These are phyloP conservation scores for Saccharomycopsis hybrid DNA, from an alignment of 1,139 yeast genomes.

Conservation along the genomic window DNA sequence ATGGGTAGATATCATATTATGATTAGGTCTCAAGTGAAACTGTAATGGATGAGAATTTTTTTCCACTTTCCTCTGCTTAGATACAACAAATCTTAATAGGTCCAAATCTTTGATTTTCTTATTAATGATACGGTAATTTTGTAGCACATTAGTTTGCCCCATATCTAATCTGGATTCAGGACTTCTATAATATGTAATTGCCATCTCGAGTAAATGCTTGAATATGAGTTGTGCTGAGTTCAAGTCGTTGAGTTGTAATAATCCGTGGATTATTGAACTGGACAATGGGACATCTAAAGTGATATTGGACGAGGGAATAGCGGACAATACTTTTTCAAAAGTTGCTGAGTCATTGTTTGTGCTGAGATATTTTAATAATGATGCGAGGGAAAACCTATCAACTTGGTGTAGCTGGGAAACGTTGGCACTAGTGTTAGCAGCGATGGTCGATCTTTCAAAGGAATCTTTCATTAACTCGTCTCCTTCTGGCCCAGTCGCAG, in stretches of 20 bases:
- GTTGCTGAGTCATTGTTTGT: not conserved
- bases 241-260: too few species aligned
- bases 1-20: not conserved
- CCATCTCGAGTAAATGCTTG: too few species aligned
- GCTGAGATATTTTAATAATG: not conserved
- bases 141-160: too few species aligned
- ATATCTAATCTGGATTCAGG: too few species aligned
- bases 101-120: not conserved
- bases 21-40: not conserved
- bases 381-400: not conserved
- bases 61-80: not conserved
- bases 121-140: too few species aligned
- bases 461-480: not conserved
- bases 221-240: too few species aligned
- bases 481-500: not conserved
- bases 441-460: not conserved
- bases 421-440: not conserved
- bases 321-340: not conserved
- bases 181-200: too few species aligned
- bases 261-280: not conserved
- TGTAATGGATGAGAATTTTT: not conserved
- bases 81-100: not conserved
- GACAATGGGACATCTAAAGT: not conserved
- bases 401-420: not conserved
- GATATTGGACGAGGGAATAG: not conserved